Evolutionary conservation across 1,284 basidiomycete species (phyloP).

Genomic region (Sanghuangporus sanghuang): DNA sequence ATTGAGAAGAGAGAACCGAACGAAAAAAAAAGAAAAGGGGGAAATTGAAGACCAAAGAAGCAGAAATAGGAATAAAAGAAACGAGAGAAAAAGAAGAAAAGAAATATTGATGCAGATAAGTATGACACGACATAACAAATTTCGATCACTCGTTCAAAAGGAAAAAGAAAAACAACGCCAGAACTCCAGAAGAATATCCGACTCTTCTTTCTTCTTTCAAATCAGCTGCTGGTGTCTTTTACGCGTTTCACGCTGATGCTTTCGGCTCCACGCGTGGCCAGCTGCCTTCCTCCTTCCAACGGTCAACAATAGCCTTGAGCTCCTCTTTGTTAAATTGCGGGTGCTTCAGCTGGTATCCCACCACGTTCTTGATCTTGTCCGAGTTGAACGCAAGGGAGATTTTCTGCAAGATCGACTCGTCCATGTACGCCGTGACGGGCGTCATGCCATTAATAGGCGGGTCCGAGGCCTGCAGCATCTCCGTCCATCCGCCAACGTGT

Average conservation of each 20-base stretch:
- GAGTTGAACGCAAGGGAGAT: conserved; percentile 63
- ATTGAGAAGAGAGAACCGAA: not conserved
- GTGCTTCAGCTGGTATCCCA: conserved; percentile 64
- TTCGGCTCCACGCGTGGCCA: conserved; percentile 51
- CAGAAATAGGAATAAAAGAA: not conserved
- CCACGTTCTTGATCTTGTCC: conserved; percentile 64
- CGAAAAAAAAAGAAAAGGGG: not conserved
- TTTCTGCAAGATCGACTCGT: conserved; percentile 65
- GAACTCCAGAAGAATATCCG: not conserved
- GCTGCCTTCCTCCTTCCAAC: conserved; percentile 70
- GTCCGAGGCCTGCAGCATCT: conserved; percentile 71
- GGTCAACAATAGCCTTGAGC: conserved; percentile 69
- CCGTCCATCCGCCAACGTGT: conserved; percentile 81
- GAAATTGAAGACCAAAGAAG: not conserved
- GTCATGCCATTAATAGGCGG: conserved; percentile 69
- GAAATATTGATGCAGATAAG: conserved; percentile 8
- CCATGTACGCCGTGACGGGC: conserved; percentile 79
- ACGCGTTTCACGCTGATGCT: not conserved
- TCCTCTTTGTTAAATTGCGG: conserved; percentile 63
- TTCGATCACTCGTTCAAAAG: not conserved
- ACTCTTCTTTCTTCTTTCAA: not conserved
- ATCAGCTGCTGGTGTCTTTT: not conserved
- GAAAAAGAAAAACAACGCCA: not conserved
- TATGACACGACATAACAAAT: not conserved
- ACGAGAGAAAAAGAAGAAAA: not conserved